Evolutionary conservation across 179 eudicot species (phyloP).

Genomic region (Silene coronaria): DNA sequence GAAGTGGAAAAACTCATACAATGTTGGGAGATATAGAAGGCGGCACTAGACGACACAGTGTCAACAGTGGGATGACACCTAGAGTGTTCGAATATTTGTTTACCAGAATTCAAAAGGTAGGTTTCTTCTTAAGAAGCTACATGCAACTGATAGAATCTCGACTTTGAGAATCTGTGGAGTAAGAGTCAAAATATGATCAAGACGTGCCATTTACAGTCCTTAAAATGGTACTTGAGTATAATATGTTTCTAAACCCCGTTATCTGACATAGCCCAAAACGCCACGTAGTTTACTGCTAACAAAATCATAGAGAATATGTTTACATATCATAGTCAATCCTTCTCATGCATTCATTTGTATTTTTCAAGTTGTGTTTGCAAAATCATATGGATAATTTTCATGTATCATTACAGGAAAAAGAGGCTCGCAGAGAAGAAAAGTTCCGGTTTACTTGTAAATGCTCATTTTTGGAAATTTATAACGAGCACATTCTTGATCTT

Average conservation of each 20-base stretch:
- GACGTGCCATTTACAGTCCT: background rate
- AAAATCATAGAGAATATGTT: background rate
- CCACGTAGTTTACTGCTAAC: background rate
- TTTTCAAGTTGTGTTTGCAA: background rate
- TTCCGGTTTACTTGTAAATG: constrained; percentile 81
- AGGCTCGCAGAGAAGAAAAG: constrained; percentile 90
- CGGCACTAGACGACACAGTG: constrained; percentile 88
- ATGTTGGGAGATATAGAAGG: constrained; percentile 98
- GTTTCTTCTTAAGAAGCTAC: constrained; percentile 9
- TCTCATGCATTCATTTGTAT: background rate
- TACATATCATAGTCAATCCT: constrained; percentile 1
- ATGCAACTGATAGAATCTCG: background rate
- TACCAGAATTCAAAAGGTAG: constrained; percentile 93
- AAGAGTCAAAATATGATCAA: background rate
- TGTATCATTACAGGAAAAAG: constrained; percentile 63
- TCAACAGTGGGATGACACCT: constrained; percentile 97
- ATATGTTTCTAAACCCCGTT: background rate
- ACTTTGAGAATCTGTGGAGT: background rate
- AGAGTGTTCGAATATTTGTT: constrained; percentile 90
- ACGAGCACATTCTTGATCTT: constrained; percentile 93
- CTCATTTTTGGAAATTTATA: constrained; percentile 93
- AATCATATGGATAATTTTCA: background rate
- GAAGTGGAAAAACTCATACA: constrained; percentile 98
- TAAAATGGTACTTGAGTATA: background rate
- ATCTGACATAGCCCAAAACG: background rate